These are phyloP conservation scores for Quercus phellos DNA, from an alignment of 331 rosid genomes.

Conservation along the genomic window DNA sequence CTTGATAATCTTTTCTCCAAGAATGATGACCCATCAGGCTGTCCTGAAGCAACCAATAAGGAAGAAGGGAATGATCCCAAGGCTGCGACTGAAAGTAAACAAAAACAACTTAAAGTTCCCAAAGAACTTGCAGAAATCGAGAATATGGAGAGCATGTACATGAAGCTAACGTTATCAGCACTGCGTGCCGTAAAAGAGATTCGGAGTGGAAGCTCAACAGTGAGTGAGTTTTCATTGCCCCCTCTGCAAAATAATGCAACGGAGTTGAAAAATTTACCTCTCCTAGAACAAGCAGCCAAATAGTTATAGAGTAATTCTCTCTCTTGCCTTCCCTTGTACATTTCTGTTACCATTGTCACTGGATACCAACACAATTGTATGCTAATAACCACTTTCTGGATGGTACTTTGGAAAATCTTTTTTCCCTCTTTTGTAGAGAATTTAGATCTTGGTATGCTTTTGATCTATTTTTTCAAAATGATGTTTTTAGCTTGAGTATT, in stretches of 20 bases:
- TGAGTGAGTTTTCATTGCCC: conserved; percentile 64
- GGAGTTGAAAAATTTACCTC: conserved; percentile 31
- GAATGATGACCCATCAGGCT: conserved; percentile 20
- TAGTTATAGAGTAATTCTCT: background rate
- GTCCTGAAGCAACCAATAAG: conserved; percentile 27
- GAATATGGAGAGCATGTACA: conserved; percentile 61
- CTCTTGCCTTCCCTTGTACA: background rate
- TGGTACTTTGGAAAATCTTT: background rate
- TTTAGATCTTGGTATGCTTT: background rate
- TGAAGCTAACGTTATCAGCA: conserved; percentile 60
- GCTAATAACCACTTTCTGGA: background rate
- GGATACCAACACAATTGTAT: background rate
- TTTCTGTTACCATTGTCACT: background rate
- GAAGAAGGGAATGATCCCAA: conserved; percentile 35
- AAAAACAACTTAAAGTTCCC: conserved; percentile 42
- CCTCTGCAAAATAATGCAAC: conserved; percentile 41
- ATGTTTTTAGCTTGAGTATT: background rate
- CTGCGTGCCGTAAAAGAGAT: conserved; percentile 56
- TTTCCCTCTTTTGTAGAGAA: background rate
- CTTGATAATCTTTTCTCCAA: conserved; percentile 42
- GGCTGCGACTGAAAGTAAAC: conserved; percentile 25
- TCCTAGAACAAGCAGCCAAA: conserved; percentile 27
- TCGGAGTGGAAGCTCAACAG: conserved; percentile 74
- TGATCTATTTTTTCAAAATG: background rate
- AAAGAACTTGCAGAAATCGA: conserved; percentile 66